Evolutionary conservation across 805 yeast species (phyloP), one percentile per base, ranked within the genome.

Genomic region (Kodamaea kakaduensis): DNA sequence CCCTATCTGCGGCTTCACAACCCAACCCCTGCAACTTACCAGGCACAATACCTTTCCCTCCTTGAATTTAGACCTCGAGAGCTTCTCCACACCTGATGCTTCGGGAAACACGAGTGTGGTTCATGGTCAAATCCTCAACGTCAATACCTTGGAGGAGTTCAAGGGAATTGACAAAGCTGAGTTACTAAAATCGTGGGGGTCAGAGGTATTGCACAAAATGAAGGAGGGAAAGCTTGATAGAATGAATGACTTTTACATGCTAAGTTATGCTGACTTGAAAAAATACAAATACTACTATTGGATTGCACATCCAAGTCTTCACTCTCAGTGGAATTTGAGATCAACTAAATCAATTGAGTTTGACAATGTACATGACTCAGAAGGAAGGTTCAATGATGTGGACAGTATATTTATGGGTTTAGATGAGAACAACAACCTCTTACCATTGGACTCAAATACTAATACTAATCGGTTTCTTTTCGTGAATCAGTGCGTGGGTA

Each of bases 231-330:
- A 21, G 4, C 10, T 34, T 10, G 46, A 84, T 1, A 24, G 19
- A 9, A 6, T 31, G 9, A 45, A 48, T 32, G 47, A 42, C 20
- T 59, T 67, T 38, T 50, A 49, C 29, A 39, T 66, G 9, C 61
- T 89, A 18, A 70, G 88, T 26, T 93, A 80, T 60, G 83, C 95
- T 1, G 98, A 93, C 57, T 70, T 93, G 53, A 93, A 93, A 56
- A 86, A 84, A 59, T 89, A 84, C 64, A 79, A 74, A 50, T 90
- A 83, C 52, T 83, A 75, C 51, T 89, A 93, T 59, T 94, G 99
- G 98, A 73, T 85, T 44, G 82, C 86, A 10, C 78, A 77, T 43
- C 97, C 98, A 0, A 61, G 75, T 1, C 55, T 86, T 21, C 67
- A 67, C 25, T 59, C 77, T 6, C 63, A 61, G 9, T 82, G 87